Percentiles rank a stretch among this genome's conserved stretches.
Conservation (phyloP, 2,329 filamentous ascomycete genomes). For the Cladosporium halotolerans region DNA sequence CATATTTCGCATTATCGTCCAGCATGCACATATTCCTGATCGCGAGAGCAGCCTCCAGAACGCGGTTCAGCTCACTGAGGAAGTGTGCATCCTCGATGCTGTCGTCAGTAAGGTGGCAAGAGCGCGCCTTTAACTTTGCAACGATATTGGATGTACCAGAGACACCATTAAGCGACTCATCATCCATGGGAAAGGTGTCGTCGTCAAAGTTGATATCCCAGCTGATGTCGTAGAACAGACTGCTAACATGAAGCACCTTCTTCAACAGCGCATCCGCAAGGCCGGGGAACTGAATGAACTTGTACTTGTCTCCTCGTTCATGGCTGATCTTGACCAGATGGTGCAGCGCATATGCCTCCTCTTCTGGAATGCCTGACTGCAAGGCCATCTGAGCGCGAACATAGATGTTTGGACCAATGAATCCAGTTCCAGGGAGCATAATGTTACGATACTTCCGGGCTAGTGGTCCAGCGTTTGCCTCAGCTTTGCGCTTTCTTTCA, state of each 20-base stretch:
- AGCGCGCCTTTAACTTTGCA: constrained; percentile 61
- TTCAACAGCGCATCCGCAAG: constrained; percentile 83
- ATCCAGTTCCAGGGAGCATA: constrained; percentile 60
- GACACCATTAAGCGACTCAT: constrained; percentile 57
- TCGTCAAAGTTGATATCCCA: constrained; percentile 72
- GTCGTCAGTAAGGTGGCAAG: constrained; percentile 54
- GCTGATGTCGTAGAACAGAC: constrained; percentile 71
- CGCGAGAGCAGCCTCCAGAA: constrained; percentile 81
- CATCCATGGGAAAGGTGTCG: constrained; percentile 45
- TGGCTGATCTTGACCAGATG: constrained; percentile 94
- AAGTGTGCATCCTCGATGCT: constrained; percentile 65
- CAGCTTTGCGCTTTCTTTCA: constrained; percentile 44
- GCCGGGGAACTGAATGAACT: constrained; percentile 84
- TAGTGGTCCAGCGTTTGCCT: constrained; percentile 35
- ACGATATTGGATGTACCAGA: constrained; percentile 66
- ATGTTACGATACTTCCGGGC: constrained; percentile 44
- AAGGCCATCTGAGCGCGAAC: constrained; percentile 79
- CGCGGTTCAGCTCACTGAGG: constrained; percentile 63
- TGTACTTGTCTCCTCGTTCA: constrained; percentile 91
- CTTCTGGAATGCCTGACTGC: constrained; percentile 68
- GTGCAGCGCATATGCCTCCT: constrained; percentile 88
- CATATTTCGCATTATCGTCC: constrained; percentile 76
- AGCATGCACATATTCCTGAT: constrained; percentile 95
- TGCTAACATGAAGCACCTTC: constrained; percentile 72
- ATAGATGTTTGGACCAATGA: constrained; percentile 77